Evolutionary conservation across 257 asterid species (phyloP), one percentile per base, ranked within the genome.

Genomic region (Forsythia viridissima): DNA sequence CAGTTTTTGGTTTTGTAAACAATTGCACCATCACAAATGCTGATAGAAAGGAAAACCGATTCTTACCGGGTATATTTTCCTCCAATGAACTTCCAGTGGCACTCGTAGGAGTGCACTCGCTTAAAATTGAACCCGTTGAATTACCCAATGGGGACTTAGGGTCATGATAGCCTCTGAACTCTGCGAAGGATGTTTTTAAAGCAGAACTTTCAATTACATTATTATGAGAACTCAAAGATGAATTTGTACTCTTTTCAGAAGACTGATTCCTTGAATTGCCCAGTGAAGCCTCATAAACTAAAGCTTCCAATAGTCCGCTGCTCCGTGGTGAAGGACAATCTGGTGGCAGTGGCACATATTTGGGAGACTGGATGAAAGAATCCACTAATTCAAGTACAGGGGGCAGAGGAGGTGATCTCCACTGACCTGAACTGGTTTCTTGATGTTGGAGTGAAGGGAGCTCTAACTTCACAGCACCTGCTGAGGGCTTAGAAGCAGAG

Each of bases 371-470:
- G 80, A 87, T 83, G 21, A 81, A 75, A 72, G 90, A 77, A 79
- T 87, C 92, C 63, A 85, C 76, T 66, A 89, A 75, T 72, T 89
- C 90, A 13, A 84, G 86, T 77, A 80, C 80, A 59, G 92, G 87
- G 65, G 81, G 38, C 8, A 61, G 48, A 72, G 79, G 55, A 72
- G 72, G 55, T 39, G 79, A 21, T 39, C 70, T 89, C 92, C 91
- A 89, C 82, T 76, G 69, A 85, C 86, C 86, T 69, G 81, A 71
- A 77, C 73, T 77, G 59, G 89, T 82, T 75, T 84, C 89, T 80
- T 81, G 89, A 89, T 87, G 84, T 91, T 91, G 96, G 96, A 91
- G 84, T 86, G 96, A 91, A 91, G 96, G 96, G 96, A 91, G 96
- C 93, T 91, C 96, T 81, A 44, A 85, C 92, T 87, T 88, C 89